Conservation (phyloP, 2,329 filamentous ascomycete species). For the Cladophialophora chaetospira region DNA sequence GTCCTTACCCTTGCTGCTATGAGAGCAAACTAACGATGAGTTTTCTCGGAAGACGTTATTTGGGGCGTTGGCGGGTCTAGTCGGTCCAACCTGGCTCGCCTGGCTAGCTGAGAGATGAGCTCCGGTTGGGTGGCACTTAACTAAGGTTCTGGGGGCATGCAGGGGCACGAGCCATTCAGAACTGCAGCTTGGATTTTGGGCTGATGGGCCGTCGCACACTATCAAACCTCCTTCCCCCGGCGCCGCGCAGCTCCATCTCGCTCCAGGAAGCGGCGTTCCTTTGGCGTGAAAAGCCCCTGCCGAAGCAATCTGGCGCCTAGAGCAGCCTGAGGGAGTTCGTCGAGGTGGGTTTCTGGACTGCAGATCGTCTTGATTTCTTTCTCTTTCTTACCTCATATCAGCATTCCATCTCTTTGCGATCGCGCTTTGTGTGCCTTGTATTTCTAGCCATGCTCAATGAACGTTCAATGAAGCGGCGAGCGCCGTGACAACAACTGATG, state of each 20-base stretch:
- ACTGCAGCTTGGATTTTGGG: background rate
- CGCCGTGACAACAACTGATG: too few relatives aligned
- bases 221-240: background rate
- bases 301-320: too few relatives aligned
- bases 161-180: background rate
- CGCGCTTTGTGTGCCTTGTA: too few relatives aligned
- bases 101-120: background rate
- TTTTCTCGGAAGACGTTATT: background rate
- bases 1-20: background rate
- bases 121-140: background rate
- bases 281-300: background rate
- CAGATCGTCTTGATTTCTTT: background rate
- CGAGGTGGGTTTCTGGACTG: background rate
- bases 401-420: too few relatives aligned
- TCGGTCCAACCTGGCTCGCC: too few relatives aligned
- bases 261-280: background rate
- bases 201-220: background rate
- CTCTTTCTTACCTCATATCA: too few relatives aligned
- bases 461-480: too few relatives aligned
- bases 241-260: slow-evolving; percentile 3
- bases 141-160: background rate
- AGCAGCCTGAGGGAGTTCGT: too few relatives aligned
- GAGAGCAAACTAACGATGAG: background rate
- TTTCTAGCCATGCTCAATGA: too few relatives aligned
- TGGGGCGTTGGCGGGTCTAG: background rate